Evolutionary conservation across 768 basidiomycete genomes (phyloP).

Genomic region (Tylopilus sp.): DNA sequence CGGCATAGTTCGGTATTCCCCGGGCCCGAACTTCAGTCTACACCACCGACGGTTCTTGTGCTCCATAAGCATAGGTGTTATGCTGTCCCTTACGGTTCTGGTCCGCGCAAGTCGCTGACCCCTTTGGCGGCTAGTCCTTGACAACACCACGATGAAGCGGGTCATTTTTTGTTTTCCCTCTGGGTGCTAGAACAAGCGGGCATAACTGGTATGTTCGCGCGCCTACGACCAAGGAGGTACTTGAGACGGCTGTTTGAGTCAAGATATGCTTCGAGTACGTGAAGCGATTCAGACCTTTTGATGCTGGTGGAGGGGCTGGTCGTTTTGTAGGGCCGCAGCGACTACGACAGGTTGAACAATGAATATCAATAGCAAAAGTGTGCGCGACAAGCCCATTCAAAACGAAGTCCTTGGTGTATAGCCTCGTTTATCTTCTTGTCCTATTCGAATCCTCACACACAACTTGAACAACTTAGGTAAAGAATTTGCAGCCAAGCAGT

Average conservation of each 20-base stretch:
- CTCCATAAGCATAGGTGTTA: conserved; percentile 54
- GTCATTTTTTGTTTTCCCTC: conserved; percentile 17
- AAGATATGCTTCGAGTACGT: conserved; percentile 68
- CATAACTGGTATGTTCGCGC: conserved; percentile 72
- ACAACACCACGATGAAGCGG: conserved; percentile 69
- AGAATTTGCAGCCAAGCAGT: conserved; percentile 61
- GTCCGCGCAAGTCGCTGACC: conserved; percentile 38
- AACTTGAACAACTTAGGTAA: too few relatives aligned
- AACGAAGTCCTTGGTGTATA: conserved; percentile 56
- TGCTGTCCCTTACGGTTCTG: conserved; percentile 66
- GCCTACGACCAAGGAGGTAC: conserved; percentile 56
- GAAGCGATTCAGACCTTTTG: not conserved
- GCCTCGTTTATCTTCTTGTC: not conserved
- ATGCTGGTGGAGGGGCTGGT: not conserved
- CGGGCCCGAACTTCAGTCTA: too few relatives aligned
- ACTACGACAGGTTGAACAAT: conserved; percentile 62
- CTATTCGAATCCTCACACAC: too few relatives aligned
- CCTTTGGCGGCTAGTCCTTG: conserved; percentile 54
- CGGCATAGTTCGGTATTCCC: too few relatives aligned
- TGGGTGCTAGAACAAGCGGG: not conserved
- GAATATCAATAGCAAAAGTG: conserved; percentile 35
- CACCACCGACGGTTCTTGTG: too few relatives aligned
- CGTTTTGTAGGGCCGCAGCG: conserved; percentile 50
- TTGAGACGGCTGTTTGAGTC: conserved; percentile 57
- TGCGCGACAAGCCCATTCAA: conserved; percentile 57